Evolutionary conservation across 2,329 filamentous ascomycete species (phyloP).

Genomic region (Clarireedia paspali): DNA sequence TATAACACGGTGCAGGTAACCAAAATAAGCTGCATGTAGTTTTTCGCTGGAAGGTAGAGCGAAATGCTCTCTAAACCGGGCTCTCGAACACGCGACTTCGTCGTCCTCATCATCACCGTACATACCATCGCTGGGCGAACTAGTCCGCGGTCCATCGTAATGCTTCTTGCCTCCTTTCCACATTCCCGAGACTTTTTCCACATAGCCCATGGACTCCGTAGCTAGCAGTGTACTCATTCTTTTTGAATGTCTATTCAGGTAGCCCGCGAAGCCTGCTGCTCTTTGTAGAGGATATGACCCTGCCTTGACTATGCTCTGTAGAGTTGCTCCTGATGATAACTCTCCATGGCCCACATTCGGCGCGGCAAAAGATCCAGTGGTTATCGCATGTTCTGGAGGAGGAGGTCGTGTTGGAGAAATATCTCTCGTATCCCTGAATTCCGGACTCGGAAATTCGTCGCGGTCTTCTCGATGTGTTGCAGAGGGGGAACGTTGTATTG

Average conservation of each 20-base stretch:
- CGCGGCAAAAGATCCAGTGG: conserved; percentile 20
- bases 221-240: conserved; percentile 77
- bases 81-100: conserved; percentile 58
- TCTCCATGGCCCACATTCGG: conserved; percentile 19
- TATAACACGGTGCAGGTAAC: conserved; percentile 80
- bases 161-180: conserved; percentile 87
- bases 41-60: conserved; percentile 77
- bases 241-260: conserved; percentile 70
- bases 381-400: conserved; percentile 14
- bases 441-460: conserved; percentile 10
- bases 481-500: conserved; percentile 45
- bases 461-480: conserved; percentile 15
- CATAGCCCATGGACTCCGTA: conserved; percentile 90
- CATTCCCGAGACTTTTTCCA: conserved; percentile 96
- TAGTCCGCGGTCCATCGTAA: conserved; percentile 58
- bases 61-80: conserved; percentile 85
- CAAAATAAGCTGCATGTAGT: conserved; percentile 83
- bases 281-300: conserved; percentile 75
- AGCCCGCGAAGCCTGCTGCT: conserved; percentile 75
- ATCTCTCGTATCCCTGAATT: not conserved
- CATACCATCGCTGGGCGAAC: conserved; percentile 46
- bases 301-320: conserved; percentile 51
- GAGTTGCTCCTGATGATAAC: conserved; percentile 40
- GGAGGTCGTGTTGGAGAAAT: conserved; percentile 7
- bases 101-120: conserved; percentile 52